A percentile compares a stretch with the other conserved stretches of the same genome.
These are phyloP conservation scores for Russula sp. DNA, from an alignment of 768 basidiomycete genomes.

Conservation along the genomic window DNA sequence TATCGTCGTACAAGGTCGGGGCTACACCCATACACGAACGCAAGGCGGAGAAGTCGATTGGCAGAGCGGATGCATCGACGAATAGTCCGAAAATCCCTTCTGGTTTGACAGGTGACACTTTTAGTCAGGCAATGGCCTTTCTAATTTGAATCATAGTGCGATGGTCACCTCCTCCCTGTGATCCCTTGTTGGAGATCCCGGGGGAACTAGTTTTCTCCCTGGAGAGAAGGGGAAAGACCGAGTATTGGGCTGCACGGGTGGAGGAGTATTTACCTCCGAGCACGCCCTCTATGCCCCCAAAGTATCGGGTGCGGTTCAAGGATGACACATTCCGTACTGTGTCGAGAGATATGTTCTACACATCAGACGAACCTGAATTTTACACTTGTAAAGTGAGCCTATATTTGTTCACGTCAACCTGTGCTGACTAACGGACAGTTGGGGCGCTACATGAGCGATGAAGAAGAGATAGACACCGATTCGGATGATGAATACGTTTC, in stretches of 20 bases:
- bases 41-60: background rate
- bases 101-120: conserved; percentile 19
- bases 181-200: conserved; percentile 50
- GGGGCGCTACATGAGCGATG: conserved; percentile 49
- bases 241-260: conserved; percentile 67
- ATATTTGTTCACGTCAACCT: background rate
- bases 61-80: background rate
- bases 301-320: conserved; percentile 55
- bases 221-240: conserved; percentile 31
- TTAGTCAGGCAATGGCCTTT: conserved; percentile 19
- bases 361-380: conserved; percentile 55
- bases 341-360: conserved; percentile 51
- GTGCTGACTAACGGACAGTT: conserved; percentile 33
- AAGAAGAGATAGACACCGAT: conserved; percentile 30
- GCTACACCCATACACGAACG: background rate
- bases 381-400: conserved; percentile 49
- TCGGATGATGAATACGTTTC: conserved; percentile 25
- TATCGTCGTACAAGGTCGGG: conserved; percentile 18
- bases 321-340: conserved; percentile 42
- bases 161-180: conserved; percentile 42
- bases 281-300: conserved; percentile 34
- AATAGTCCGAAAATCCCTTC: background rate
- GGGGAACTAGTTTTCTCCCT: conserved; percentile 61
- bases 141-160: conserved; percentile 11
- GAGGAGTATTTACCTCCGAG: conserved; percentile 44